These are phyloP conservation scores for Blastobotrys aristatus DNA, from an alignment of 1,139 yeast genomes.

Conservation along the genomic window DNA sequence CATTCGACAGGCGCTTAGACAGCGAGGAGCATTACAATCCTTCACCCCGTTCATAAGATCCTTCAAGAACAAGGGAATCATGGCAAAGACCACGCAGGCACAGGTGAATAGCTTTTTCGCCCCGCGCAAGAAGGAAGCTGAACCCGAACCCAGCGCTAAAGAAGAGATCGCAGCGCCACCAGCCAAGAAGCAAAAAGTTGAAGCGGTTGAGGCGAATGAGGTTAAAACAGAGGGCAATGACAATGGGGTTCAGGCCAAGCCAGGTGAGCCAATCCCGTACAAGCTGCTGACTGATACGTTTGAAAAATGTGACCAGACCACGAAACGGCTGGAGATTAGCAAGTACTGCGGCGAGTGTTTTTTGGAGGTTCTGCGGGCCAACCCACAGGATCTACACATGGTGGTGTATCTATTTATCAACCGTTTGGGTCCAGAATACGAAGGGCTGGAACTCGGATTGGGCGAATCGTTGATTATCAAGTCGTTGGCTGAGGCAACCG, in stretches of 20 bases:
- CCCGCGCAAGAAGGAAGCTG: not conserved
- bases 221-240: slow-evolving; percentile 1
- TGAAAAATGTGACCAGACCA: slow-evolving; percentile 68
- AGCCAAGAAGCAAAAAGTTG: slow-evolving; percentile 6
- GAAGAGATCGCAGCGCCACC: slow-evolving; percentile 1
- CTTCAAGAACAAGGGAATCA: no score
- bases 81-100: slow-evolving; percentile 5
- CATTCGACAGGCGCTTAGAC: not conserved
- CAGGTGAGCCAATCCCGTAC: slow-evolving; percentile 61
- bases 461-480: slow-evolving; percentile 87
- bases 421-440: slow-evolving; percentile 91
- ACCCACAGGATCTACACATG: slow-evolving; percentile 57
- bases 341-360: slow-evolving; percentile 70
- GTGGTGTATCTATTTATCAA: slow-evolving; percentile 83
- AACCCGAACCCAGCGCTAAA: not conserved
- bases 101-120: slow-evolving; percentile 6
- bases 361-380: slow-evolving; percentile 51
- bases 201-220: not conserved
- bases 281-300: slow-evolving; percentile 62
- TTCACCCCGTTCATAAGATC: no score
- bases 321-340: slow-evolving; percentile 77
- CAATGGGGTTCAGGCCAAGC: not conserved
- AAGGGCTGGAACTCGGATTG: slow-evolving; percentile 84
- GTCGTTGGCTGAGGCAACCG: slow-evolving; percentile 87
- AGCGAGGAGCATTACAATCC: not conserved